These are phyloP conservation scores for Vigna angularis DNA, from an alignment of 306 rosid genomes.

Conservation along the genomic window DNA sequence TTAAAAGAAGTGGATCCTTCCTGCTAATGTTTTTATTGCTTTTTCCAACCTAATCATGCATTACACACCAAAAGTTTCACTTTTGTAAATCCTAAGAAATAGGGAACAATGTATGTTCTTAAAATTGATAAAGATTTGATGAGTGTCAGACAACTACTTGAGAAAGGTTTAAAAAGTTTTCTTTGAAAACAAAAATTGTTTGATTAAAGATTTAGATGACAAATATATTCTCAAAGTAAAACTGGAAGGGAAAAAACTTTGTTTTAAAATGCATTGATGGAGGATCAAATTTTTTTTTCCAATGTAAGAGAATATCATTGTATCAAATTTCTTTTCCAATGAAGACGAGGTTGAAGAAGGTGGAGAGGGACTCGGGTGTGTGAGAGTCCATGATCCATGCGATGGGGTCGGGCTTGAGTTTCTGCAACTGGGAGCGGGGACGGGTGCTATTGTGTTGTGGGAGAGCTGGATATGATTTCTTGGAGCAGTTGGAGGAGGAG, in stretches of 20 bases:
- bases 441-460: slow-evolving; percentile 75
- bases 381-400: slow-evolving; percentile 92
- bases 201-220: background rate
- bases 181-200: background rate
- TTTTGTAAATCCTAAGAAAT: too few relatives aligned
- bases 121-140: too few relatives aligned
- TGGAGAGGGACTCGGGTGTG: slow-evolving; percentile 79
- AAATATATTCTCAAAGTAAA: background rate
- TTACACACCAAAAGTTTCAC: too few relatives aligned
- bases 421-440: slow-evolving; percentile 79
- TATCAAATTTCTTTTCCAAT: background rate
- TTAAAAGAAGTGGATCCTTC: too few relatives aligned
- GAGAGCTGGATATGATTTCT: slow-evolving; percentile 83
- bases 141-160: too few relatives aligned
- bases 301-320: too few relatives aligned
- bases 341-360: slow-evolving; percentile 78
- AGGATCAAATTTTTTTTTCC: too few relatives aligned
- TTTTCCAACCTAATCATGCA: too few relatives aligned
- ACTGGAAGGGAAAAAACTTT: background rate
- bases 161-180: too few relatives aligned
- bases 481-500: slow-evolving; percentile 83
- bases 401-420: slow-evolving; percentile 75
- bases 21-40: too few relatives aligned
- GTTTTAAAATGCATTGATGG: background rate
- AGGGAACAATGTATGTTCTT: too few relatives aligned